phyloP scores from a whole-genome alignment of 805 yeast genomes.

The Starmerella geochares region DNA sequence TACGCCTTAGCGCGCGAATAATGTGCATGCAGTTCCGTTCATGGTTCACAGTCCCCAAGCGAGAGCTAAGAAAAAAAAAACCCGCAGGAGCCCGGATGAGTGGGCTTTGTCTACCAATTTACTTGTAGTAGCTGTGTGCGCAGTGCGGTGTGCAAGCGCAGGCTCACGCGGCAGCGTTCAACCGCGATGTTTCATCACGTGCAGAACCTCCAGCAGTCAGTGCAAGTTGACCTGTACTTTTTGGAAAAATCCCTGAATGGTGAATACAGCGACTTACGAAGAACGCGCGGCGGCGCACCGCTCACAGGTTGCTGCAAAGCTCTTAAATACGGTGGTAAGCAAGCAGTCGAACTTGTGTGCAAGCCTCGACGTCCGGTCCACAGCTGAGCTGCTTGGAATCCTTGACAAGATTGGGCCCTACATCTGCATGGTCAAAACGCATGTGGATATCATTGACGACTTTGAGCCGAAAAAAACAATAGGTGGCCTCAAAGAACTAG shows the following conservation, averaged over 20 bases:
- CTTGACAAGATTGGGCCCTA: conserved; percentile 81
- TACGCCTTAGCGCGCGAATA: no score
- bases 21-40: no score
- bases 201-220: neutral
- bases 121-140: no score
- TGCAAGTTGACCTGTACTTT: neutral
- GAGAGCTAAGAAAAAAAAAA: no score
- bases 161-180: no score
- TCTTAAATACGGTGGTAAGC: conserved; percentile 60
- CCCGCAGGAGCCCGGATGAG: no score
- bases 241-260: neutral
- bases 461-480: conserved; percentile 74
- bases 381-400: conserved; percentile 59
- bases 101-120: no score
- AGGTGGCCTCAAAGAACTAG: conserved; percentile 56
- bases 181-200: no score
- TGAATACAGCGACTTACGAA: conserved; percentile 9
- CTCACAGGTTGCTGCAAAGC: conserved; percentile 68
- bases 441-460: conserved; percentile 85
- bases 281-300: conserved; percentile 48
- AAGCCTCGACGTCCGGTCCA: conserved; percentile 78
- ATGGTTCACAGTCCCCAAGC: no score
- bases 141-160: no score
- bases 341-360: conserved; percentile 90
- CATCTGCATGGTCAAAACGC: conserved; percentile 87